A percentile compares a stretch with the other conserved stretches of the same genome.
Conservation (phyloP, 2,329 filamentous ascomycete species). For the Venturia carpophila region DNA sequence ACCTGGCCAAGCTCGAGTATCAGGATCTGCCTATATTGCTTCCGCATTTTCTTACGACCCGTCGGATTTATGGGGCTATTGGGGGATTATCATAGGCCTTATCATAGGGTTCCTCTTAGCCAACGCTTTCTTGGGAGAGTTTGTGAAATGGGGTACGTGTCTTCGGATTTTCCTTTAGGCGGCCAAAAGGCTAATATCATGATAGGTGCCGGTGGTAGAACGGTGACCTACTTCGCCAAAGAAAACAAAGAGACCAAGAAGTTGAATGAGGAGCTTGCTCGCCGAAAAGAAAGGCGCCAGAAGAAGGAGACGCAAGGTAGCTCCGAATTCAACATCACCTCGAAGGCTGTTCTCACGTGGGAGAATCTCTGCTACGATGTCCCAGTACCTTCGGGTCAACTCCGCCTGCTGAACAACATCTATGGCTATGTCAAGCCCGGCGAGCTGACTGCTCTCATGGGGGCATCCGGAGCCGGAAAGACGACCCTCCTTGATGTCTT, state of each 20-base stretch:
- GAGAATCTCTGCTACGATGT: slow-evolving; percentile 45
- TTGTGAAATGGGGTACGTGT: slow-evolving; percentile 51
- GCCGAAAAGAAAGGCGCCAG: slow-evolving; percentile 31
- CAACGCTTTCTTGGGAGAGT: slow-evolving; percentile 72
- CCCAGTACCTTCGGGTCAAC: slow-evolving; percentile 39
- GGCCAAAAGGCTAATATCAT: background rate
- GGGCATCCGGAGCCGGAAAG: slow-evolving; percentile 67
- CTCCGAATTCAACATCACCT: slow-evolving; percentile 41
- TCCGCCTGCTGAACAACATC: slow-evolving; percentile 51
- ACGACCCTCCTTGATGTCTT: slow-evolving; percentile 77
- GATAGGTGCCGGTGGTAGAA: slow-evolving; percentile 62
- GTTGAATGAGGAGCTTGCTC: slow-evolving; percentile 53
- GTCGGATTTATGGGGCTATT: slow-evolving; percentile 70
- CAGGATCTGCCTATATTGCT: slow-evolving; percentile 61
- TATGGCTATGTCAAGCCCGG: slow-evolving; percentile 71
- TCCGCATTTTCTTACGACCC: slow-evolving; percentile 60
- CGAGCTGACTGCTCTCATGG: slow-evolving; percentile 72
- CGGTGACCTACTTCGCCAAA: slow-evolving; percentile 67
- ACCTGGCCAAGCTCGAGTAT: slow-evolving; percentile 55
- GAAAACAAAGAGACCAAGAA: slow-evolving; percentile 59
- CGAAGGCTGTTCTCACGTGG: slow-evolving; percentile 50
- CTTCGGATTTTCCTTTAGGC: no score
- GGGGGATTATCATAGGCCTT: slow-evolving; percentile 69
- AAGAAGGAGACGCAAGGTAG: slow-evolving; percentile 29
- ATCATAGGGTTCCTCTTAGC: slow-evolving; percentile 67